These are phyloP conservation scores for Populus hybrid DNA, from an alignment of 441 rosid species.

Conservation along the genomic window DNA sequence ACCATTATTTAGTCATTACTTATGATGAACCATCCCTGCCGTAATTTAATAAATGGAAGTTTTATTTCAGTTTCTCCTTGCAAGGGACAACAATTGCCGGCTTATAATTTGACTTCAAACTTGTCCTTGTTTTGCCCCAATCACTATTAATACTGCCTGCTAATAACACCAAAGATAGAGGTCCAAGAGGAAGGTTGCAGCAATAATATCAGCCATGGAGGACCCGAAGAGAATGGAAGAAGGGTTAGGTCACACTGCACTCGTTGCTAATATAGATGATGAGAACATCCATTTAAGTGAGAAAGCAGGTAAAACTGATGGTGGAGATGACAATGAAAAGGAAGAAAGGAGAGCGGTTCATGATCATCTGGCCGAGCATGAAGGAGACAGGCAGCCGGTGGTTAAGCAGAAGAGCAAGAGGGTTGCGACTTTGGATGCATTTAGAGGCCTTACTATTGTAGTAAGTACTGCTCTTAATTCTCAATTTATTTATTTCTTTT, in stretches of 20 bases:
- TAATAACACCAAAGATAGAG: too few relatives aligned
- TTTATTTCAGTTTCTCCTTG: too few relatives aligned
- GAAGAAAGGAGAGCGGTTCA: constrained; percentile 14
- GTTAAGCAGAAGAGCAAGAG: constrained; percentile 49
- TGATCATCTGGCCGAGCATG: background rate
- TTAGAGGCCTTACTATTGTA: constrained; percentile 63
- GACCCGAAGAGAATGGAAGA: constrained; percentile 53
- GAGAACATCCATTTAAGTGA: background rate
- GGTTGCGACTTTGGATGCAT: constrained; percentile 67
- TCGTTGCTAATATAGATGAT: background rate
- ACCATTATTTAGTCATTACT: too few relatives aligned
- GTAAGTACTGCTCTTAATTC: constrained; percentile 24
- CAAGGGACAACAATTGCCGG: background rate
- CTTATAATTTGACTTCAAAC: constrained; percentile 1
- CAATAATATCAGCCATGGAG: constrained; percentile 28
- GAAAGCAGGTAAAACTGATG: constrained; percentile 9
- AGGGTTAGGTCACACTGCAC: constrained; percentile 29
- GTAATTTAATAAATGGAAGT: too few relatives aligned
- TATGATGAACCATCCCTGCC: too few relatives aligned
- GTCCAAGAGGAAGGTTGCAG: too few relatives aligned
- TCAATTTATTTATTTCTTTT: too few relatives aligned
- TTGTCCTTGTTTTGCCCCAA: background rate
- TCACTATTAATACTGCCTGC: background rate
- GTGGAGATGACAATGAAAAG: constrained; percentile 11
- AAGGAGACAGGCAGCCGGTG: constrained; percentile 25